These are phyloP conservation scores for Hypoxylon sp. DNA, from an alignment of 2,329 filamentous ascomycete genomes.

Conservation along the genomic window DNA sequence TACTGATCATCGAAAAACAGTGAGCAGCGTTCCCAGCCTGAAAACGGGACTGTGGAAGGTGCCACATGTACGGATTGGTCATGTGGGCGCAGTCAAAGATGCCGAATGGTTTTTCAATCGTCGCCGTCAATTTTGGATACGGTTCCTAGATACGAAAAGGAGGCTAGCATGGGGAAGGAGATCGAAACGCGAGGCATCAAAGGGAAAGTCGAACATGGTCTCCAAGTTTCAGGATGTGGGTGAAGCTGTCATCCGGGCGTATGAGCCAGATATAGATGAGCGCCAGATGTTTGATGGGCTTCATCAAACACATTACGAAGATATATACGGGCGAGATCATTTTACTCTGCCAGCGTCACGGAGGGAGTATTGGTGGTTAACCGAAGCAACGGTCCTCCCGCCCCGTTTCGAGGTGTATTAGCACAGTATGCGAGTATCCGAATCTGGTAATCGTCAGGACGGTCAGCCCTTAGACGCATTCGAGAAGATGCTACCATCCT, in stretches of 20 bases:
- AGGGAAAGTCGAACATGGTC: background rate
- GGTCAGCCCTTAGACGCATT: no score
- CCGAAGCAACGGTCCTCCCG: constrained; percentile 1
- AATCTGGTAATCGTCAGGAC: no score
- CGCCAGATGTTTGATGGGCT: background rate
- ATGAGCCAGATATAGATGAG: constrained; percentile 8
- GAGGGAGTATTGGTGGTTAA: constrained; percentile 10
- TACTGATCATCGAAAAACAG: background rate
- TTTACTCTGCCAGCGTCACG: constrained; percentile 5
- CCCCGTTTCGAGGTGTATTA: constrained; percentile 11
- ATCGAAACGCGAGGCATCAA: background rate
- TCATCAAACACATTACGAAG: background rate
- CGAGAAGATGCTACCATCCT: no score
- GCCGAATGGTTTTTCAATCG: background rate
- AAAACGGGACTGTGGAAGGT: background rate
- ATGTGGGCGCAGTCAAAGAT: background rate
- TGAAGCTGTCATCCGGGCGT: constrained; percentile 8
- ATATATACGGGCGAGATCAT: background rate
- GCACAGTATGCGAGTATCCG: no score
- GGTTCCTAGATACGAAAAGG: constrained; percentile 1
- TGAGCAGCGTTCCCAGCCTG: background rate
- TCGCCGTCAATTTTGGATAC: constrained; percentile 7
- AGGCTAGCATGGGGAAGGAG: constrained; percentile 2
- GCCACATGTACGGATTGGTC: background rate
- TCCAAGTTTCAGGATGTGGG: constrained; percentile 7